Conservation (phyloP, 2,329 filamentous ascomycete species). For the Fusarium sp. region DNA sequence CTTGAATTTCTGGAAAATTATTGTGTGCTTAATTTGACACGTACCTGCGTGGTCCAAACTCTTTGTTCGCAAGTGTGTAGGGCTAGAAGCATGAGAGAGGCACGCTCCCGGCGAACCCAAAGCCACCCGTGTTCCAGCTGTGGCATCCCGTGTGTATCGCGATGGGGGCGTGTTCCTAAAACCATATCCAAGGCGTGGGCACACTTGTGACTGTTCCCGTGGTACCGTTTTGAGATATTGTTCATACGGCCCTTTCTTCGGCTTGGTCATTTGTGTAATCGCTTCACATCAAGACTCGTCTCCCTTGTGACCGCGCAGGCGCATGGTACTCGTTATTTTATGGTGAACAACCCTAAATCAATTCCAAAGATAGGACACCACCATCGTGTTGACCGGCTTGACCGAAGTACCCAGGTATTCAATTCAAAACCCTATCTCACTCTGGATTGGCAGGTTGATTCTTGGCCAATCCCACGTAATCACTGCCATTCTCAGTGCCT, state of each 20-base stretch:
- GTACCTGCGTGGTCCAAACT: slow-evolving; percentile 34
- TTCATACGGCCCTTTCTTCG: slow-evolving; percentile 38
- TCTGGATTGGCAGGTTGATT: slow-evolving; percentile 14
- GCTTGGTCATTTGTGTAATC: slow-evolving; percentile 31
- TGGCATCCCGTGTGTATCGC: slow-evolving; percentile 31
- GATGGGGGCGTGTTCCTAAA: slow-evolving; percentile 40
- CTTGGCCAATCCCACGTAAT: slow-evolving; percentile 33
- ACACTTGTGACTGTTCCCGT: slow-evolving; percentile 35
- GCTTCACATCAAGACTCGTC: slow-evolving; percentile 24
- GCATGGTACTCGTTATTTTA: slow-evolving; percentile 6
- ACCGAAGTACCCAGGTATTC: slow-evolving; percentile 24
- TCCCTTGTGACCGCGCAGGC: slow-evolving; percentile 22
- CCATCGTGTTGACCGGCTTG: slow-evolving; percentile 21
- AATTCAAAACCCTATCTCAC: slow-evolving; percentile 20
- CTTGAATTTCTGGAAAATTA: slow-evolving; percentile 32
- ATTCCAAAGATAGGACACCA: slow-evolving; percentile 34
- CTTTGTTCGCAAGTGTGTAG: slow-evolving; percentile 30
- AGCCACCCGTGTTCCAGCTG: slow-evolving; percentile 38
- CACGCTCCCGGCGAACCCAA: slow-evolving; percentile 33
- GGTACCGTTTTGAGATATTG: slow-evolving; percentile 38
- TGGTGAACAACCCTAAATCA: slow-evolving; percentile 36
- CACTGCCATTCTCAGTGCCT: slow-evolving; percentile 25
- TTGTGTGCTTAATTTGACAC: slow-evolving; percentile 37
- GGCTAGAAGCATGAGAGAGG: slow-evolving; percentile 39
- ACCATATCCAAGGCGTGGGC: slow-evolving; percentile 20